Evolutionary conservation across 176 grass and related monocot genomes (phyloP).

Genomic region (Triticum monococcum): DNA sequence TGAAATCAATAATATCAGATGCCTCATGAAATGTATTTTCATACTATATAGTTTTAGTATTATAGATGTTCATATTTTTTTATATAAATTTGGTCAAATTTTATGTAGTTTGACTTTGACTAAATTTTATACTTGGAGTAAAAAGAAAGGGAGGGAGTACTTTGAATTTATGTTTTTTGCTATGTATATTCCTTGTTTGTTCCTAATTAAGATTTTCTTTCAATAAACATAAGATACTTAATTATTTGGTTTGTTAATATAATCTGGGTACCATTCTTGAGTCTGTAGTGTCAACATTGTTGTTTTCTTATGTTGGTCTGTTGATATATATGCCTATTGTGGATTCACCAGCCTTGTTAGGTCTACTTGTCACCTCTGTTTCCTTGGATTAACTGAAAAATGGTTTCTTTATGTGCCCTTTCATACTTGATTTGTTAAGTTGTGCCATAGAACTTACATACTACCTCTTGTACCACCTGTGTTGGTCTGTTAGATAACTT

Average conservation of each 20-base stretch:
- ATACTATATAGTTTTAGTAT: too few species aligned
- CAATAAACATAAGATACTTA: not conserved
- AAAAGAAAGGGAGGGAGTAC: too few species aligned
- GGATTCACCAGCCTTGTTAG: not conserved
- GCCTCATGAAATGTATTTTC: too few species aligned
- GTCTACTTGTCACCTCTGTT: not conserved
- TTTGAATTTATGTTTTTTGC: not conserved
- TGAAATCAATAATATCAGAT: too few species aligned
- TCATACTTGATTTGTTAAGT: too few species aligned
- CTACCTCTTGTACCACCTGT: not conserved
- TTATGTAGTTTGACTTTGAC: too few species aligned
- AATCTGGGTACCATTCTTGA: not conserved
- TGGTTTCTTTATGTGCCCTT: too few species aligned
- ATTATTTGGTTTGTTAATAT: too few species aligned
- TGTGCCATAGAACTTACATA: too few species aligned
- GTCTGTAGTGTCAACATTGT: not conserved
- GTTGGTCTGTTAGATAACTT: not conserved
- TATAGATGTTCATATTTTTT: too few species aligned
- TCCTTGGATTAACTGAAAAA: not conserved
- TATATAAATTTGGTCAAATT: too few species aligned
- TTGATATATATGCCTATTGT: not conserved
- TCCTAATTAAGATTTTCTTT: not conserved
- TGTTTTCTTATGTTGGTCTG: not conserved
- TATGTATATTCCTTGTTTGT: not conserved
- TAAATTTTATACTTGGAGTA: too few species aligned